Percentiles rank a stretch among this genome's conserved stretches.
Conservation (phyloP, 345 rosid genomes). For the Jatropha curcas region DNA sequence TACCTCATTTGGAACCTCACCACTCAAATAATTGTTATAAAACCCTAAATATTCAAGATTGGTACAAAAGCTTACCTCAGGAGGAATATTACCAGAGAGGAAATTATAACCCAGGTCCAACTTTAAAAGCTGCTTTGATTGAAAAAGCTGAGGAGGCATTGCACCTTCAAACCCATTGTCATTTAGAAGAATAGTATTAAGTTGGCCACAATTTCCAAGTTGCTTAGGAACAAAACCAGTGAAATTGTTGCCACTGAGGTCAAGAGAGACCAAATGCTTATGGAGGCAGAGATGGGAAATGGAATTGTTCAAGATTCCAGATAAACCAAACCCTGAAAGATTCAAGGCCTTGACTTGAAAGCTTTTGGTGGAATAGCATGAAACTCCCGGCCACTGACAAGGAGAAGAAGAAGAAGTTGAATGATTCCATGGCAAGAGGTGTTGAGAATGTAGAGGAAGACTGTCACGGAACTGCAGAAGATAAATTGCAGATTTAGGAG, state of each 20-base stretch:
- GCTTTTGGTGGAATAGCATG: slow-evolving; percentile 33
- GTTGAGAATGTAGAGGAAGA: slow-evolving; percentile 33
- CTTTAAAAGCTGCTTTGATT: slow-evolving; percentile 22
- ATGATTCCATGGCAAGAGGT: slow-evolving; percentile 37
- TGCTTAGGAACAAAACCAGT: slow-evolving; percentile 31
- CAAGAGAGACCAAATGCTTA: slow-evolving; percentile 29
- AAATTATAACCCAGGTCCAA: slow-evolving; percentile 36
- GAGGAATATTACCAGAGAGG: slow-evolving; percentile 39
- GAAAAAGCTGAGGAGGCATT: slow-evolving; percentile 36
- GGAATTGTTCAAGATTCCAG: slow-evolving; percentile 34
- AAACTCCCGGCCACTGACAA: slow-evolving; percentile 40
- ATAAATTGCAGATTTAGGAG: slow-evolving; percentile 25
- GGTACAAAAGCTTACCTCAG: slow-evolving; percentile 35
- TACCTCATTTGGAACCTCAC: slow-evolving; percentile 33
- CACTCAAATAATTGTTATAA: slow-evolving; percentile 36
- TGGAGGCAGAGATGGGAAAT: slow-evolving; percentile 36
- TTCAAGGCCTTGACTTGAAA: slow-evolving; percentile 37
- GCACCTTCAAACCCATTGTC: slow-evolving; percentile 31
- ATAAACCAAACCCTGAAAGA: slow-evolving; percentile 35
- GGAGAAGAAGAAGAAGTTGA: slow-evolving; percentile 24
- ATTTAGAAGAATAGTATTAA: slow-evolving; percentile 32
- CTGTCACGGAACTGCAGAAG: slow-evolving; percentile 38
- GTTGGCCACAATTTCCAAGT: slow-evolving; percentile 35
- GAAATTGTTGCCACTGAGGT: slow-evolving; percentile 44
- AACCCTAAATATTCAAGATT: slow-evolving; percentile 40